Base-by-base conservation (phyloP, 2,329 filamentous ascomycete species). In the Davidsoniella virescens region DNA sequence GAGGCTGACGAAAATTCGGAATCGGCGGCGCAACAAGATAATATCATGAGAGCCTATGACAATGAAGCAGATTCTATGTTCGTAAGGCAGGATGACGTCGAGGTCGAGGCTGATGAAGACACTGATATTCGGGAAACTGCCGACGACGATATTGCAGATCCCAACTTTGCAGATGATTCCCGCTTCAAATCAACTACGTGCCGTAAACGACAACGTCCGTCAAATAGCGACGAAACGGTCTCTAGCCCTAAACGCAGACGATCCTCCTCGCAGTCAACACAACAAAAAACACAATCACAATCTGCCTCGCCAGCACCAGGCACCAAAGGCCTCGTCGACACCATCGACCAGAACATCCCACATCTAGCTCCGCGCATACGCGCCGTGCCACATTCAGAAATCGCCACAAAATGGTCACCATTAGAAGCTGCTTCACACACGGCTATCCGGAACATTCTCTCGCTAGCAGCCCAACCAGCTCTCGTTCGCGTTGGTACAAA, bases 361-460 rank as follows among this genome's bases (percentile, higher is more conserved):
- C 71, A 75, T 56, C 63, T 81, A 45, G 65, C 68, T 5, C 62
- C 73, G 12, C 67, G 67, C 26, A 71, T 67, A 10, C 71, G 69
- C 36, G 67, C 67, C 40, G 67, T 86, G 41, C 74, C 78, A n/a
- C 74, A 72, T 54, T 71, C 73, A 25, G 73, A 70, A 37, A 82
- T 93, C 52, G 72, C 44, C 5, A 65, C 79, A 40, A 84, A 82
- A 59, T 87, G 82, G 82, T 66, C 69, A 2, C 67, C 74, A 5
- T 68, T 84, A 4, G 68, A 75, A 4, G 60, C 65, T 5, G 63
- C 68, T 20, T 75, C 79, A 40, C 63, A 82, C 50, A 65, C 71
- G 6, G 71, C 71, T 47, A 69, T 81, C n/a, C 65, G 68, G 16
- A 61, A 66, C 14, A 67, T 84, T 25, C 64, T 86, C 29, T 64